Conservation (phyloP, 176 grass and related monocot genomes). For the maize (Zea mays) region DNA sequence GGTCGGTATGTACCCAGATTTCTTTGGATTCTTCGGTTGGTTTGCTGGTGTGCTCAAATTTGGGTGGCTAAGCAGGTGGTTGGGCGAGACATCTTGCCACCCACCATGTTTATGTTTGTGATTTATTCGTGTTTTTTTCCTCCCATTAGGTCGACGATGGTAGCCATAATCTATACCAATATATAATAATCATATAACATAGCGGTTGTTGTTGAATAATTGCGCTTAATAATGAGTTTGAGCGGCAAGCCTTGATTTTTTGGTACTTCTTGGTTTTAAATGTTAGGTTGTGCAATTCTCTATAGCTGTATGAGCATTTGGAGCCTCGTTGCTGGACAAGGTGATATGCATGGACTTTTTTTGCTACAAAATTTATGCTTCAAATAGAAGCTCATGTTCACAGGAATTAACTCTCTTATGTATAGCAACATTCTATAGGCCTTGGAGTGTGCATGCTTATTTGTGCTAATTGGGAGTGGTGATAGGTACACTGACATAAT, state of each 20-base stretch:
- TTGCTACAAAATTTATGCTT: no score
- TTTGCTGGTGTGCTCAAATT: slow-evolving; percentile 10
- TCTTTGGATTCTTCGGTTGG: slow-evolving; percentile 23
- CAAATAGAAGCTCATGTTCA: neutral
- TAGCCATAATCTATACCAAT: slow-evolving; percentile 17
- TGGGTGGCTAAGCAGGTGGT: slow-evolving; percentile 16
- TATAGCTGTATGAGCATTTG: neutral
- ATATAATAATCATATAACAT: neutral
- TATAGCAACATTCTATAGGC: slow-evolving; percentile 36
- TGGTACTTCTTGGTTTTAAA: slow-evolving; percentile 18
- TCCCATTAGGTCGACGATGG: neutral
- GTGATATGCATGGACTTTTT: neutral
- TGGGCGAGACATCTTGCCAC: slow-evolving; percentile 20
- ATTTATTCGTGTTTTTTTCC: neutral
- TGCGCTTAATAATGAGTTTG: neutral
- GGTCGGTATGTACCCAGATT: slow-evolving; percentile 30
- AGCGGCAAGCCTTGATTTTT: neutral
- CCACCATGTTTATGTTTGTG: slow-evolving; percentile 15
- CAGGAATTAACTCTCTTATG: neutral
- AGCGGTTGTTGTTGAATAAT: neutral
- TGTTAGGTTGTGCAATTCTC: neutral
- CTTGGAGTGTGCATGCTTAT: slow-evolving; percentile 20
- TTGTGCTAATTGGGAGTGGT: slow-evolving; percentile 13
- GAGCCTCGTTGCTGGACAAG: neutral
- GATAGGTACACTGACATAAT: slow-evolving; percentile 18